phyloP scores from a whole-genome alignment of 1,284 basidiomycete genomes.

The Rhodotorula sp. region DNA sequence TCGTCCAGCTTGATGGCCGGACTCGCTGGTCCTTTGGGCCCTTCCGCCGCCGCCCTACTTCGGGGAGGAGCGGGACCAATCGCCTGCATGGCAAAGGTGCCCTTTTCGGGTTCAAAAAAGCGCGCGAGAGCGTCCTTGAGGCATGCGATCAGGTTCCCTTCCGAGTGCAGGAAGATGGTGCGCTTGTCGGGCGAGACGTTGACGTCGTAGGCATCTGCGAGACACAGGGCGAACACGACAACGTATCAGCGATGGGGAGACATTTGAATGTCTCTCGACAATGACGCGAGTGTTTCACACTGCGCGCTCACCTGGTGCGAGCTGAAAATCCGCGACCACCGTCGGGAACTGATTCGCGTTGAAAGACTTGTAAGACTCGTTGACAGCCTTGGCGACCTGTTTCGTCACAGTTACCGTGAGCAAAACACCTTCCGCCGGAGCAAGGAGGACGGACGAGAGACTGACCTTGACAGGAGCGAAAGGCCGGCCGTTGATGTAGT shows the following conservation, averaged over 20 bases:
- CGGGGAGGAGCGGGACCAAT: slow-evolving; percentile 7
- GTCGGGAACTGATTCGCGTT: slow-evolving; percentile 78
- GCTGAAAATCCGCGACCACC: slow-evolving; percentile 74
- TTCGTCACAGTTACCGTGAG: too few relatives aligned
- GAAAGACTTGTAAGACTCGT: slow-evolving; percentile 83
- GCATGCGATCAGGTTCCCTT: slow-evolving; percentile 72
- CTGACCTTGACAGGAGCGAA: slow-evolving; percentile 72
- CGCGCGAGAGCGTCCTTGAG: slow-evolving; percentile 62
- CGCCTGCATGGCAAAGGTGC: slow-evolving; percentile 58
- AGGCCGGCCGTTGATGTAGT: slow-evolving; percentile 90
- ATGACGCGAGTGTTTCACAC: not conserved
- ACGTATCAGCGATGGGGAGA: not conserved
- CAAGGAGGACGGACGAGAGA: not conserved
- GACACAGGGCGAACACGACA: too few relatives aligned
- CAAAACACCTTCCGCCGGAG: too few relatives aligned
- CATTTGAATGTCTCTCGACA: not conserved
- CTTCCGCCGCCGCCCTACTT: not conserved
- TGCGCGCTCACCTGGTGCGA: slow-evolving; percentile 64
- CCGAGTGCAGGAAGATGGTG: slow-evolving; percentile 87
- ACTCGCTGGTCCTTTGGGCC: not conserved
- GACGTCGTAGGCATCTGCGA: slow-evolving; percentile 78
- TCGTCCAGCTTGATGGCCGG: not conserved
- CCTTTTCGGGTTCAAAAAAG: slow-evolving; percentile 64
- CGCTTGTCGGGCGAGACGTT: slow-evolving; percentile 97
- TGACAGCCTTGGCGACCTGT: slow-evolving; percentile 78